A percentile compares a stretch with the other conserved stretches of the same genome.
Conservation (phyloP, 176 grass and related monocot species). For the Hordeum vulgare region DNA sequence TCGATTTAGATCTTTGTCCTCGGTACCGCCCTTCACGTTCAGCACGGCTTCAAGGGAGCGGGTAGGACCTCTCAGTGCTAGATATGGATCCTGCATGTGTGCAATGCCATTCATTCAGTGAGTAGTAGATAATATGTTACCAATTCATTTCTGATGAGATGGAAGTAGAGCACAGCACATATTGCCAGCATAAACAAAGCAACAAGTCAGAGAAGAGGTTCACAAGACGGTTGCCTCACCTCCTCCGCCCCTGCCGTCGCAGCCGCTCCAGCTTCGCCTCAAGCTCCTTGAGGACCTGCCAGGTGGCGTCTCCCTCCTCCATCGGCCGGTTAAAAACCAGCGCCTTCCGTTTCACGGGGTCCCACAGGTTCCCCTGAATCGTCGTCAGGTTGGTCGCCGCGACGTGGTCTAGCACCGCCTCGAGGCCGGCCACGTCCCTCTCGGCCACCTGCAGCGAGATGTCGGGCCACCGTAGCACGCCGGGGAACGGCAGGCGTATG, state of each 20-base stretch:
- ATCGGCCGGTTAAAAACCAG: conserved; percentile 34
- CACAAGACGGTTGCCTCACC: too few species aligned
- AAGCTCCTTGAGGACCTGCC: conserved; percentile 34
- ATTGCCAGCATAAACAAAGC: too few species aligned
- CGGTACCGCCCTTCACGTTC: neutral
- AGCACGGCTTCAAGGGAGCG: neutral
- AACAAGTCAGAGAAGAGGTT: too few species aligned
- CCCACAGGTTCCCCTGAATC: conserved; percentile 57
- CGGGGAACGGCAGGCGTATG: conserved; percentile 44
- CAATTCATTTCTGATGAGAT: too few species aligned
- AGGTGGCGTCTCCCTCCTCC: conserved; percentile 44
- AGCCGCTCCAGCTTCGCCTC: too few species aligned
- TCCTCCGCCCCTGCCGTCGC: too few species aligned
- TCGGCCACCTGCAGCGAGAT: conserved; percentile 42
- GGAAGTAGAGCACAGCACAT: too few species aligned
- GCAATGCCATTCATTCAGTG: too few species aligned
- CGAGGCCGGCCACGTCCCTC: conserved; percentile 28
- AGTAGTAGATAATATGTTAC: too few species aligned
- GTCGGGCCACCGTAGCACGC: conserved; percentile 24
- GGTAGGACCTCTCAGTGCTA: neutral
- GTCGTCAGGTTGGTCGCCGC: conserved; percentile 26
- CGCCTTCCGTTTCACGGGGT: conserved; percentile 33
- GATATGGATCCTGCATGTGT: neutral
- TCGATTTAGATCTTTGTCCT: neutral
- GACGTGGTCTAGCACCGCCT: conserved; percentile 37